Evolutionary conservation across 805 yeast genomes (phyloP), one percentile per base, ranked within the genome.

Genomic region (Zygotorulaspora sp.): DNA sequence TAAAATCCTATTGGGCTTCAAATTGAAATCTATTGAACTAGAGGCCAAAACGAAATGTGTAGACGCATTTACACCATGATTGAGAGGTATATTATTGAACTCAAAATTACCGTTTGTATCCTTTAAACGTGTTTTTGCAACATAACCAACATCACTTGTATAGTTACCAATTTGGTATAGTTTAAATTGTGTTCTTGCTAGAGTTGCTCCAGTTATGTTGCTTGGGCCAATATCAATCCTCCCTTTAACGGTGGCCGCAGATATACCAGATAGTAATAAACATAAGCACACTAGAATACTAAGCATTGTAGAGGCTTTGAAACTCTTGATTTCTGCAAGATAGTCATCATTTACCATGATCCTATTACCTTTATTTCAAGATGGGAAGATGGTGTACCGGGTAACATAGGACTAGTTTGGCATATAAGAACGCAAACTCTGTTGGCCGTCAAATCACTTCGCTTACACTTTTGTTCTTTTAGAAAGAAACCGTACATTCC

Each of bases 1-100:
- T 13, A 62, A 38, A 6, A 62, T 45, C 38, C 66, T 59, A 34
- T 54, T 58, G 16, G 66, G 66, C 22, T 50, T 54, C 40, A 62
- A 37, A 45, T 62, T 62, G 32, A 48, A 61, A 20, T 57, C 63
- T 13, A 49, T 24, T 4, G 66, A 61, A 16, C 41, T 38, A 10
- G 65, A 43, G 21, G 45, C 48, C 12, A 62, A 30, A 3, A 53
- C 60, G 39, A 49, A 62, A 39, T 56, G 48, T 5, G 61, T 52
- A 2, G 56, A 43, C 24, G 47, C 53, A 30, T 56, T 52, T 15
- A 49, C 19, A 11, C 55, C 55, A 12, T 23, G 18, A 23, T 53
- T 50, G 13, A 59, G 38, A 4, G 63, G 63, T 15, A 62, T 39
- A 38, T 51, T 36, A 2, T 43, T 29, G 25, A 62, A 62, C 22